Conservation (phyloP, 352 stramenopile species). For the Plasmopara muralis region DNA sequence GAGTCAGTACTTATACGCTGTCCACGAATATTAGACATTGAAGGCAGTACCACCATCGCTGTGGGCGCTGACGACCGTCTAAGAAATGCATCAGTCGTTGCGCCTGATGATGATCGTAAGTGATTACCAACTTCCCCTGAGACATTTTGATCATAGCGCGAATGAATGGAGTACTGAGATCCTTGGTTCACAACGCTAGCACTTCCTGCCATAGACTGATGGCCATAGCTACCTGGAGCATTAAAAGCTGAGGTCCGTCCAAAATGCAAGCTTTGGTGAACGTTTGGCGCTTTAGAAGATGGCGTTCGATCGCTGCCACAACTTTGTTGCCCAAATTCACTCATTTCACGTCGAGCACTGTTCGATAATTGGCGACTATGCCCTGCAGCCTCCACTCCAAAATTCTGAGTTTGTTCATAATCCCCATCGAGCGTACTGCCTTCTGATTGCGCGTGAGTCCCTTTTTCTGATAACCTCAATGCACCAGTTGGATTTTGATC, state of each 20-base stretch:
- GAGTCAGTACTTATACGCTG: conserved; percentile 8
- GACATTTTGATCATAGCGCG: conserved; percentile 7
- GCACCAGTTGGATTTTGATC: conserved; percentile 8
- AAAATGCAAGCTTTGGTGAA: conserved; percentile 12
- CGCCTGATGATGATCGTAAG: conserved; percentile 12
- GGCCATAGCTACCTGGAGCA: conserved; percentile 15
- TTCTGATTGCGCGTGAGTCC: conserved; percentile 5
- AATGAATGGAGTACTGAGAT: conserved; percentile 10
- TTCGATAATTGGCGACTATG: conserved; percentile 21
- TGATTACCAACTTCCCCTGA: conserved; percentile 9
- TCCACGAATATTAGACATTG: conserved; percentile 10
- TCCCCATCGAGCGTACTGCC: conserved; percentile 8
- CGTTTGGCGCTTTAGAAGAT: not conserved
- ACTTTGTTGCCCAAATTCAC: conserved; percentile 12
- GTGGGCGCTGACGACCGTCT: conserved; percentile 8
- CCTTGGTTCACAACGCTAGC: conserved; percentile 7
- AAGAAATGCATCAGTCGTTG: conserved; percentile 24
- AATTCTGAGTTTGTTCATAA: conserved; percentile 10
- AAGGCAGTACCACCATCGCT: not conserved
- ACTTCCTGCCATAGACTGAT: conserved; percentile 11
- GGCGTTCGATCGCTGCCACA: conserved; percentile 8
- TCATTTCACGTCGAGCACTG: conserved; percentile 11
- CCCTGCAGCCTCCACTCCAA: conserved; percentile 3
- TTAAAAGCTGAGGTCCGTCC: conserved; percentile 11
- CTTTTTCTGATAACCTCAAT: conserved; percentile 2